phyloP scores from a whole-genome alignment of 164 flowering plant genomes.

The Nelumbo lutea region DNA sequence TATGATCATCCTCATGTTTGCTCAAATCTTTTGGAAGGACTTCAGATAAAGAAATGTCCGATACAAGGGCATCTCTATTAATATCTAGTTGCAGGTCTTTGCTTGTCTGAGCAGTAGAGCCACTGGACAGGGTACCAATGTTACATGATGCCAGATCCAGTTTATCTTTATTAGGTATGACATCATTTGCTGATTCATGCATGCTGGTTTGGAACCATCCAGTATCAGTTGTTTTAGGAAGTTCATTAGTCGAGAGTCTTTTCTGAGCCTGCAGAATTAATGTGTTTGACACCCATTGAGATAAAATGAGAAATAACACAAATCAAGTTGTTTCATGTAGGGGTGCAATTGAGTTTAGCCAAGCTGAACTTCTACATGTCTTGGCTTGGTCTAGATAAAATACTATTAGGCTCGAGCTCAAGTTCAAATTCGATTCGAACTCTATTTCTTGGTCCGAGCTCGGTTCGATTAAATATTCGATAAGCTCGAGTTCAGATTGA shows the following conservation, averaged over 20 bases:
- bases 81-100: constrained; percentile 23
- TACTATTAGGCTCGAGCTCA: too few relatives aligned
- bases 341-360: too few relatives aligned
- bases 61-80: constrained; percentile 27
- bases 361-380: too few relatives aligned
- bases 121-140: constrained; percentile 16
- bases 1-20: constrained; percentile 27
- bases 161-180: constrained; percentile 25
- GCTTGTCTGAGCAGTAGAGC: constrained; percentile 19
- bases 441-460: too few relatives aligned
- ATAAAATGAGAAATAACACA: neutral
- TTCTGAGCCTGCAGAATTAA: constrained; percentile 40
- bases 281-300: neutral
- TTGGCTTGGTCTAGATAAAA: too few relatives aligned
- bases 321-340: neutral
- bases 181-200: constrained; percentile 28
- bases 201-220: constrained; percentile 26
- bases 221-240: constrained; percentile 28
- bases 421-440: too few relatives aligned
- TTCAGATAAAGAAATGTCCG: constrained; percentile 23
- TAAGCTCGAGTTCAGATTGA: too few relatives aligned
- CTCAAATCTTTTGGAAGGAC: constrained; percentile 18
- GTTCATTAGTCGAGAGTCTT: constrained; percentile 31
- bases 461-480: too few relatives aligned
- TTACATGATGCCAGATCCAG: constrained; percentile 24